Evolutionary conservation across 768 basidiomycete species (phyloP).

Genomic region (Pilatotrama ljubarskyi): DNA sequence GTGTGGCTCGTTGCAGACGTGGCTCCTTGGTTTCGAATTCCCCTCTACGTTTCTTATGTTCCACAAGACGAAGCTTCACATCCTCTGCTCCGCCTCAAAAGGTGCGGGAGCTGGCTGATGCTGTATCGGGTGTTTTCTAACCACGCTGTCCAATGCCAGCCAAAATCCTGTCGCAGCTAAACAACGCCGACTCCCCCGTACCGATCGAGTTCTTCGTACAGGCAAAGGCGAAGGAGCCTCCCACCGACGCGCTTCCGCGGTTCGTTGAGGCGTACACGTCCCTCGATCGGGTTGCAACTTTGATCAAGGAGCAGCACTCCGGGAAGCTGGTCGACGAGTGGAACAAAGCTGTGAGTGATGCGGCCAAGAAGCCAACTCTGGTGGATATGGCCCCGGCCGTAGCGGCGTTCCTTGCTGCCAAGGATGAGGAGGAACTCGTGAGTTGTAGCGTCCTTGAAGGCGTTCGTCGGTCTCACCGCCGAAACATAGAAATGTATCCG

Average conservation of each 20-base stretch:
- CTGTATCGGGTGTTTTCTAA: constrained; percentile 4
- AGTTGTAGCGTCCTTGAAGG: constrained; percentile 30
- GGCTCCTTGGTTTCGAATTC: constrained; percentile 97
- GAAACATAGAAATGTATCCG: constrained; percentile 69
- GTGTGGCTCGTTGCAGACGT: constrained; percentile 60
- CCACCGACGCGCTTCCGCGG: constrained; percentile 71
- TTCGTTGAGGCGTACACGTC: constrained; percentile 65
- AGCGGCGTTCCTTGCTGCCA: constrained; percentile 78
- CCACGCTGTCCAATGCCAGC: constrained; percentile 45
- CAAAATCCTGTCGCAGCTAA: constrained; percentile 81
- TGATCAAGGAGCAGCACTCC: constrained; percentile 79
- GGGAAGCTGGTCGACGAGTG: constrained; percentile 91
- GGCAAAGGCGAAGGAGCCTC: constrained; percentile 76
- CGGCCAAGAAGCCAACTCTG: constrained; percentile 64
- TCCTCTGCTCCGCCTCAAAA: constrained; percentile 88
- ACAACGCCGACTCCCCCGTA: constrained; percentile 53
- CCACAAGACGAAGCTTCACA: constrained; percentile 69
- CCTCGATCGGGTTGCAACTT: constrained; percentile 65
- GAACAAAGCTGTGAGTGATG: constrained; percentile 61
- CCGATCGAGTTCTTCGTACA: constrained; percentile 77
- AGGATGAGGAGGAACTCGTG: constrained; percentile 91
- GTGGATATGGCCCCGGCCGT: constrained; percentile 79
- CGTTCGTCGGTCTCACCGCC: constrained; percentile 10
- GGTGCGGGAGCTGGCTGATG: constrained; percentile 44
- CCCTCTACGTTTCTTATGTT: constrained; percentile 91